Base-by-base conservation (phyloP, 23 red algal species). In the Gracilaria gracilis region DNA sequence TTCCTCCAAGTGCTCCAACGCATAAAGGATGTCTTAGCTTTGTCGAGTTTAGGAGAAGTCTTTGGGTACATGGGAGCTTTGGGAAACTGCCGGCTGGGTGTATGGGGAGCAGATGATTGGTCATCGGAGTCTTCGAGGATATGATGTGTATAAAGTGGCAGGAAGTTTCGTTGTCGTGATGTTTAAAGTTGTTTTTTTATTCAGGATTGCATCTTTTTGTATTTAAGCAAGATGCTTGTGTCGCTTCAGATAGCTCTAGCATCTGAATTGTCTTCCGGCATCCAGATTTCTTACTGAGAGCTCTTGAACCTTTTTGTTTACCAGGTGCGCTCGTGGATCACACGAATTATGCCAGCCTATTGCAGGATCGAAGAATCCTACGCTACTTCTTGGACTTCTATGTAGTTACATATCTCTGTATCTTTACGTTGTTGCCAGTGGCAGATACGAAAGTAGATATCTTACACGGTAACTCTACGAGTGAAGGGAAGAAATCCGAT, bases 401-500 rank as follows among this genome's bases (percentile, higher is more conserved):
- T n/a, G n/a, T n/a, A n/a, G n/a, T n/a, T n/a, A n/a, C n/a, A n/a
- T n/a, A n/a, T n/a, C n/a, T n/a, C n/a, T n/a, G n/a, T n/a, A n/a
- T n/a, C n/a, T n/a, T n/a, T n/a, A n/a, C n/a, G n/a, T n/a, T n/a
- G n/a, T n/a, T n/a, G n/a, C n/a, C n/a, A n/a, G n/a, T n/a, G n/a
- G n/a, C n/a, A n/a, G n/a, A n/a, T n/a, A n/a, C n/a, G n/a, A n/a
- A n/a, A n/a, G n/a, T n/a, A n/a, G n/a, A n/a, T n/a, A n/a, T n/a
- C n/a, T n/a, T n/a, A n/a, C n/a, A n/a, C n/a, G n/a, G n/a, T n/a
- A n/a, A n/a, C n/a, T n/a, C n/a, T n/a, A n/a, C n/a, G 79, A 82
- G 54, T 31, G 72, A 77, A 25, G 27, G 72, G 0, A 82, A 65
- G n/a, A 82, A 59, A 82, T 0, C 7, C 20, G 79, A 82, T 27